Evolutionary conservation across 2,329 filamentous ascomycete species (phyloP).

Genomic region (Rutstroemia sp.): DNA sequence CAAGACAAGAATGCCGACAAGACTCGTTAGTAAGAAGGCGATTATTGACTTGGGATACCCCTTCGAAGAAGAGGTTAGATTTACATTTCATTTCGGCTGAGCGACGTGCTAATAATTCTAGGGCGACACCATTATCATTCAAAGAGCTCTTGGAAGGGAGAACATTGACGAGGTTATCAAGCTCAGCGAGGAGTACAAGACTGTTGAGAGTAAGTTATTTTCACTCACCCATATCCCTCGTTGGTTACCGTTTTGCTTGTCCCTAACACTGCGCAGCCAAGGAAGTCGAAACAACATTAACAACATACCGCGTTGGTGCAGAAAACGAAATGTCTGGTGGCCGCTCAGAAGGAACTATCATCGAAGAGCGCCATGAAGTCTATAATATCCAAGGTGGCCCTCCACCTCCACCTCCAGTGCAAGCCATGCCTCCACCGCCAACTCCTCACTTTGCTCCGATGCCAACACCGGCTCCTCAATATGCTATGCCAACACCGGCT

Average conservation of each 20-base stretch:
- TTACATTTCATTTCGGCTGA: not conserved
- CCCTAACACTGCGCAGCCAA: constrained; percentile 13
- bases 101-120: constrained; percentile 36
- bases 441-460: constrained; percentile 5
- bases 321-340: constrained; percentile 31
- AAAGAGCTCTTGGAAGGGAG: constrained; percentile 77
- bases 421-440: constrained; percentile 16
- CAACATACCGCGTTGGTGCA: constrained; percentile 19
- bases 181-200: constrained; percentile 70
- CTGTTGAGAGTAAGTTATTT: constrained; percentile 36
- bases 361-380: constrained; percentile 43
- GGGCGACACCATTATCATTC: constrained; percentile 75
- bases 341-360: constrained; percentile 40
- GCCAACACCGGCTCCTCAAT: constrained; percentile 5
- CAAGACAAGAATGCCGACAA: constrained; percentile 79
- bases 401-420: constrained; percentile 19
- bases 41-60: constrained; percentile 81
- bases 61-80: constrained; percentile 72
- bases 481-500: constrained; percentile 5
- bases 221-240: not conserved
- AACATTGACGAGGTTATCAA: constrained; percentile 88
- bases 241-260: not conserved
- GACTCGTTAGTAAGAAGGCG: constrained; percentile 71
- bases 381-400: constrained; percentile 25
- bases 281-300: constrained; percentile 17